These are phyloP conservation scores for Cordyceps cicadae DNA, from an alignment of 2,329 filamentous ascomycete genomes.

Conservation along the genomic window DNA sequence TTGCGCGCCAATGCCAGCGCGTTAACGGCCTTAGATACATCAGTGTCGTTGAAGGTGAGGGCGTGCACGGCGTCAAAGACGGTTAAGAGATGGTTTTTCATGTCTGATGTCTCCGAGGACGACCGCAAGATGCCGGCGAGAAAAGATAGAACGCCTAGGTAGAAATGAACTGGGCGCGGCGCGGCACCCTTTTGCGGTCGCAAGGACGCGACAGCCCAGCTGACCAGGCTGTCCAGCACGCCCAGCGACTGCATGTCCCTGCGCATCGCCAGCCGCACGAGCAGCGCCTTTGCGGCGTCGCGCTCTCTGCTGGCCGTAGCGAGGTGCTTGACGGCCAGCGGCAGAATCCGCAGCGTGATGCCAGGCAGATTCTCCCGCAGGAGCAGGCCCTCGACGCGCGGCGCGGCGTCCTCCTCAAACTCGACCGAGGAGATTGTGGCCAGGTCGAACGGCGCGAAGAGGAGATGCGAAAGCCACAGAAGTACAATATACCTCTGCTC, in stretches of 20 bases:
- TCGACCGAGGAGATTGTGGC: slow-evolving; percentile 67
- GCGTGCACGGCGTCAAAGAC: slow-evolving; percentile 60
- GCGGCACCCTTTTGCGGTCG: slow-evolving; percentile 30
- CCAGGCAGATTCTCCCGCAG: slow-evolving; percentile 57
- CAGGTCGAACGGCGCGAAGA: slow-evolving; percentile 84
- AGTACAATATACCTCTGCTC: slow-evolving; percentile 82
- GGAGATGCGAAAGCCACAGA: slow-evolving; percentile 76
- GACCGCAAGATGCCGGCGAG: slow-evolving; percentile 63
- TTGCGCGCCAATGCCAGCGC: slow-evolving; percentile 76
- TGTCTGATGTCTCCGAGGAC: slow-evolving; percentile 65
- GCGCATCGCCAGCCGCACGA: slow-evolving; percentile 75
- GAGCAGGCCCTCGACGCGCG: slow-evolving; percentile 38
- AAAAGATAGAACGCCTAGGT: slow-evolving; percentile 72
- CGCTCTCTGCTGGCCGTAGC: slow-evolving; percentile 74
- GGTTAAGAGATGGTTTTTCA: slow-evolving; percentile 54
- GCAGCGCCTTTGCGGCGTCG: slow-evolving; percentile 73
- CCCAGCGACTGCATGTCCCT: slow-evolving; percentile 79
- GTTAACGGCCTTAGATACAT: slow-evolving; percentile 45
- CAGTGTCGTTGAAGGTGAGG: slow-evolving; percentile 44
- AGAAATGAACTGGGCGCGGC: slow-evolving; percentile 57
- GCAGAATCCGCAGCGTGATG: slow-evolving; percentile 62
- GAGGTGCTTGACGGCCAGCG: slow-evolving; percentile 64
- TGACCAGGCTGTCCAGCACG: slow-evolving; percentile 57
- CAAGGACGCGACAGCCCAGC: slow-evolving; percentile 62
- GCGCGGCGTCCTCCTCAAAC: slow-evolving; percentile 36